Base-by-base conservation (phyloP, 805 yeast species). In the Blastobotrys mokoenaii region DNA sequence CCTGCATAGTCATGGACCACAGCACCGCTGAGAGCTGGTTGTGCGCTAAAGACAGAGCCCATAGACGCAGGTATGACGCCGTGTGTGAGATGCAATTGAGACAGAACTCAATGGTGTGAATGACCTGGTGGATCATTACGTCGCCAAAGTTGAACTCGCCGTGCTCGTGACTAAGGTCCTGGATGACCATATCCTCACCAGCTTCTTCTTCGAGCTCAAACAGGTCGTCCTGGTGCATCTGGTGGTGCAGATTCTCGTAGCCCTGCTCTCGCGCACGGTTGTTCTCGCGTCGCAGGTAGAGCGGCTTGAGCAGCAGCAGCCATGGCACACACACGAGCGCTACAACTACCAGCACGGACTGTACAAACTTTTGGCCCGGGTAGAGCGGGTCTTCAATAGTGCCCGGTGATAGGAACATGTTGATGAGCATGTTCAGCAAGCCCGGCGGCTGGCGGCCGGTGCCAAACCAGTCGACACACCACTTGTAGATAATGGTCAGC, bases 11-110 rank as follows among this genome's bases (percentile, higher is more conserved):
- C 99, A 93, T 93, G 17, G 83, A 70, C 98, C 98, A 90, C 56
- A 90, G 71, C 10, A 90, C 98, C 12, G 85, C 72, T 1, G 97
- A 88, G 53, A 90, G 74, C 71, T 90, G 98, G 30, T 95, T 93
- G 67, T 90, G 98, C 0, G 98, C 98, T 50, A 90, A 76, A 0
- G 97, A 88, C 51, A 90, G 72, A 3, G 98, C 98, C 98, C 98
- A 90, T 51, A 90, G 71, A 64, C 98, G 83, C 54, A 90, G 73
- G 61, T 90, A 90, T 0, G 97, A 90, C 1, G 98, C 98, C 0
- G 98, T 90, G 64, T 90, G 98, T 12, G 96, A 86, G 17, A 90
- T 95, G 72, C 97, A 87, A 64, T 93, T 93, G 60, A 90, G 73
- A 61, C 98, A 90, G 66, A 90, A 90, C 71, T 90, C 98, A 60